Base-by-base conservation (phyloP, 495 filamentous ascomycete genomes). In the Penicillium odoratum region DNA sequence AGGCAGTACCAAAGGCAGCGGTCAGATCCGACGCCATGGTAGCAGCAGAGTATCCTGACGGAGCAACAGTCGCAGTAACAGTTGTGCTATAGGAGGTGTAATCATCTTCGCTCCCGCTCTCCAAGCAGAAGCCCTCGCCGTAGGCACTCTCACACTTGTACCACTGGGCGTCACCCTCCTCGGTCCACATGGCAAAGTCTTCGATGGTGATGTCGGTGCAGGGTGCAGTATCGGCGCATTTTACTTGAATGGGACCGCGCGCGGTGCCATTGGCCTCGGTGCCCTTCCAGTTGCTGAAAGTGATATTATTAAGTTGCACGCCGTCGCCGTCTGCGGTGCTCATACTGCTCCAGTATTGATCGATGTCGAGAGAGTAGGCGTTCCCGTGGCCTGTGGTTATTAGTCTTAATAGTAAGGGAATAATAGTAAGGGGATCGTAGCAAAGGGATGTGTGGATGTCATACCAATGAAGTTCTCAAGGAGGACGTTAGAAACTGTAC, bases 141-240 rank as follows among this genome's bases (percentile, higher is more conserved):
- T 80, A 83, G 26, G 77, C 79, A 49, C 71, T 82, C 48, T 77
- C 70, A 64, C 80, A 84, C 16, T 59, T 56, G 59, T 83, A 78
- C 46, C 64, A 69, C 51, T 83, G 73, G 15, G 55, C 67, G 18
- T 65, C 62, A 10, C 81, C 80, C 5, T 66, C 61, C 50, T 84
- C 79, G 8, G 83, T 86, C 83, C 83, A 85, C 75, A 87, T 83
- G n/a, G 70, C 63, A 48, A 85, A 81, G 58, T 85, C 76, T 15
- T 70, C 61, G 51, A 86, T 74, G 7, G 68, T 79, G 52, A 85
- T 74, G 33, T 77, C 79, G 5, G 72, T 80, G 67, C 83, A 82
- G 13, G 83, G 83, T 0, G 75, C 71, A 10, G 72, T 67, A 51
- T 79, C 66, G 0, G 77, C 63, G 38, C 78, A 83, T 53, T 73